Conservation (phyloP, 768 basidiomycete genomes). For the Xanthoconium stramineum region DNA sequence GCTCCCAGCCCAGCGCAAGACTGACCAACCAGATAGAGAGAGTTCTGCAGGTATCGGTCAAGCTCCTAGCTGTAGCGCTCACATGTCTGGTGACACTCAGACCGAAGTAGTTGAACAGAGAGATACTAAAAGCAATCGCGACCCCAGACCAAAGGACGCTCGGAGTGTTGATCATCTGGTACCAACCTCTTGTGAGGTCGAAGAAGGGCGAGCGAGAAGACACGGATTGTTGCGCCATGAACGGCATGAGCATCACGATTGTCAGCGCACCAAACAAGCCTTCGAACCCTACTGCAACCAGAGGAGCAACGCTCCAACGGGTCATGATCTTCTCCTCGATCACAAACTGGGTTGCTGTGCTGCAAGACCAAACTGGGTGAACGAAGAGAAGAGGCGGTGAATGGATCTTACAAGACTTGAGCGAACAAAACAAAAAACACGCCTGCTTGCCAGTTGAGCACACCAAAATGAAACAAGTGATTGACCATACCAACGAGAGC, state of each 20-base stretch:
- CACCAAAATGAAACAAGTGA: constrained; percentile 19
- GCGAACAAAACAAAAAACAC: constrained; percentile 91
- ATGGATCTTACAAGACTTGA: constrained; percentile 76
- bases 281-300: constrained; percentile 92
- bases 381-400: not conserved
- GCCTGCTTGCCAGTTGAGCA: constrained; percentile 42
- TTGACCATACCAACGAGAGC: constrained; percentile 62
- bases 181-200: constrained; percentile 85
- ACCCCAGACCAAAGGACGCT: constrained; percentile 64
- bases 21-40: constrained; percentile 95
- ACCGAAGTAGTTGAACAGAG: constrained; percentile 86
- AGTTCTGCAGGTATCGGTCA: constrained; percentile 94
- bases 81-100: constrained; percentile 90
- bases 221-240: constrained; percentile 70
- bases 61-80: constrained; percentile 85
- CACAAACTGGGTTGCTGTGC: constrained; percentile 90
- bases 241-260: constrained; percentile 74
- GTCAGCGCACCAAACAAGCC: constrained; percentile 87
- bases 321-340: constrained; percentile 96
- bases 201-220: constrained; percentile 69
- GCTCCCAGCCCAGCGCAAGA: constrained; percentile 88
- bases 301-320: constrained; percentile 79
- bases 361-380: constrained; percentile 29
- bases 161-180: constrained; percentile 81
- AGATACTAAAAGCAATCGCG: constrained; percentile 73